Evolutionary conservation across 164 flowering plant genomes (phyloP).

Genomic region (Nymphaea thermarum): DNA sequence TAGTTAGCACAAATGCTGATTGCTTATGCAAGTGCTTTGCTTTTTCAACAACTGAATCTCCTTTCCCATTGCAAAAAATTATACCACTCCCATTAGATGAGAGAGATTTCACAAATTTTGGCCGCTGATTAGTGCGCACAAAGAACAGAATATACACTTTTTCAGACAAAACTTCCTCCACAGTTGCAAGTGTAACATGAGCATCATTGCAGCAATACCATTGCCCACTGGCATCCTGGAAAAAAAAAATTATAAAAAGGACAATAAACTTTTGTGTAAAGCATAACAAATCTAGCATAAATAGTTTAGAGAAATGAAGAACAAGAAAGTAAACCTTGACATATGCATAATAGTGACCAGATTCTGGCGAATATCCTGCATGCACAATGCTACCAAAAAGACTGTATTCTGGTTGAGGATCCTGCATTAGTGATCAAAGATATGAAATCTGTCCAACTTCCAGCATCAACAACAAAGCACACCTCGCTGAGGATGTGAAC

Average conservation of each 20-base stretch:
- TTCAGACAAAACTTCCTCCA: constrained; percentile 84
- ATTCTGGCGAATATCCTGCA: constrained; percentile 85
- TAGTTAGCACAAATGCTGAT: constrained; percentile 13
- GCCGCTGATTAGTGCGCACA: constrained; percentile 58
- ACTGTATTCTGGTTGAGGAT: constrained; percentile 66
- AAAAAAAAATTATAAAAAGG: not conserved
- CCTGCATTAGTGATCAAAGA: constrained; percentile 37
- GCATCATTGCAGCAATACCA: constrained; percentile 99
- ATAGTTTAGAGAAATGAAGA: not conserved
- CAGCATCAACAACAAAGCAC: not conserved
- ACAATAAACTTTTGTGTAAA: not conserved
- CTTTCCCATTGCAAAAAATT: constrained; percentile 31
- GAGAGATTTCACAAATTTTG: constrained; percentile 19
- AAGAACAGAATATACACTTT: constrained; percentile 92
- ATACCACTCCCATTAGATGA: constrained; percentile 39
- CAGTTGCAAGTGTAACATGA: constrained; percentile 50
- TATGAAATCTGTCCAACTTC: not conserved
- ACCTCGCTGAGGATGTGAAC: too few species aligned
- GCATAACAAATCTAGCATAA: not conserved
- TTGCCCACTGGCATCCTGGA: constrained; percentile 70
- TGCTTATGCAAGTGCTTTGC: constrained; percentile 16
- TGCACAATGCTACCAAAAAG: constrained; percentile 95
- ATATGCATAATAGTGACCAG: constrained; percentile 98
- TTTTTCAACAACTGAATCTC: constrained; percentile 14
- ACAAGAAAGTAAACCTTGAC: constrained; percentile 51